phyloP scores from a whole-genome alignment of 108 stramenopile genomes.

The Epithemia pelagica region DNA sequence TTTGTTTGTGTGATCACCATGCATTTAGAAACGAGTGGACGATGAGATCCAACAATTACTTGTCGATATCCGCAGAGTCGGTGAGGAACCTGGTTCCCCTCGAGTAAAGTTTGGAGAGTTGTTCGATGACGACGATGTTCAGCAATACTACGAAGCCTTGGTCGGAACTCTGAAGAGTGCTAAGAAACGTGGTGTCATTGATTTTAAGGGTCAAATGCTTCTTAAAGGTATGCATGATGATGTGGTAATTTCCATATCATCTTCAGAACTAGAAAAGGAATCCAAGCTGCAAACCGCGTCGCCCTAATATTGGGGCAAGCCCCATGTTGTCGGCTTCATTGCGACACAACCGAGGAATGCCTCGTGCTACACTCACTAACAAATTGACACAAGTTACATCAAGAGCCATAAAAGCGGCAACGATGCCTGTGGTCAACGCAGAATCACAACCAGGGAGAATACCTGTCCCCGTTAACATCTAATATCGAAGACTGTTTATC shows the following conservation, averaged over 20 bases:
- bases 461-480: too few relatives aligned
- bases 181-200: constrained; percentile 70
- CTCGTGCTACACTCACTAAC: too few relatives aligned
- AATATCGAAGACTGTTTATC: too few relatives aligned
- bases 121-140: constrained; percentile 76
- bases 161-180: constrained; percentile 83
- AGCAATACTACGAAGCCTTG: constrained; percentile 78
- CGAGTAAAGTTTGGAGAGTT: constrained; percentile 64
- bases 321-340: too few relatives aligned
- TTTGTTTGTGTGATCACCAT: background rate
- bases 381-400: too few relatives aligned
- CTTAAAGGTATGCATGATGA: constrained; percentile 80
- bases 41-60: constrained; percentile 50
- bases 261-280: constrained; percentile 24
- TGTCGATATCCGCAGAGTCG: constrained; percentile 49
- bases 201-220: constrained; percentile 79
- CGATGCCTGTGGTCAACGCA: too few relatives aligned
- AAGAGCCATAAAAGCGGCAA: too few relatives aligned
- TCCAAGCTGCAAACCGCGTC: background rate
- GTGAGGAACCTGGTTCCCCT: constrained; percentile 32
- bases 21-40: constrained; percentile 34
- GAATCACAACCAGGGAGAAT: too few relatives aligned
- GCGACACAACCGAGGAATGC: too few relatives aligned
- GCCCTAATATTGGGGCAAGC: too few relatives aligned
- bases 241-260: constrained; percentile 58